These are phyloP conservation scores for Blastobotrys arbuscula DNA, from an alignment of 1,139 yeast species.

Conservation along the genomic window DNA sequence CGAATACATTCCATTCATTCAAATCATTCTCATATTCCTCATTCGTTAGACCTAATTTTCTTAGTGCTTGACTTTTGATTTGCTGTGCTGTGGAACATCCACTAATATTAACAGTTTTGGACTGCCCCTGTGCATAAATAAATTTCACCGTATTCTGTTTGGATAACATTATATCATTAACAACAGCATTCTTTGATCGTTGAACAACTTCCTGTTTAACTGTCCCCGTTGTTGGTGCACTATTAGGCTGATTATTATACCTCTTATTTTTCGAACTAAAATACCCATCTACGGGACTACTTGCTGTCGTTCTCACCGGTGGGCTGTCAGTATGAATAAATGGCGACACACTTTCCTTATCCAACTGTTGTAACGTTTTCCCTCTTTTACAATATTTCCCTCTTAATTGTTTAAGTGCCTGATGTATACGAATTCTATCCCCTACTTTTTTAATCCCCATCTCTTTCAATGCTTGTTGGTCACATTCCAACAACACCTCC, in stretches of 20 bases:
- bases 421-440: conserved; percentile 64
- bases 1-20: conserved; percentile 47
- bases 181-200: not conserved
- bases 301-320: not conserved
- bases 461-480: conserved; percentile 61
- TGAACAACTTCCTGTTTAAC: conserved; percentile 7
- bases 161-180: conserved; percentile 18
- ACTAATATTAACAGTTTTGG: conserved; percentile 63
- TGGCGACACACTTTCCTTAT: conserved; percentile 23
- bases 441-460: conserved; percentile 76
- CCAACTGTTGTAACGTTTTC: conserved; percentile 22
- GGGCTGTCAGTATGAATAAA: conserved; percentile 14
- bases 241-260: conserved; percentile 3
- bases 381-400: not conserved
- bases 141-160: conserved; percentile 52
- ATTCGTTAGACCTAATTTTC: conserved; percentile 44
- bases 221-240: conserved; percentile 12
- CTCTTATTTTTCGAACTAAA: conserved; percentile 13
- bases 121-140: conserved; percentile 56
- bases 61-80: conserved; percentile 64
- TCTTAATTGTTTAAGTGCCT: conserved; percentile 38
- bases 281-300: conserved; percentile 21
- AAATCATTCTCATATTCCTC: conserved; percentile 37
- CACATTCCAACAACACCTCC: conserved; percentile 60
- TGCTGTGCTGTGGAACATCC: conserved; percentile 81